Conservation (phyloP, 148 eudicot genomes). For the Rhododendron ferrugineum region DNA sequence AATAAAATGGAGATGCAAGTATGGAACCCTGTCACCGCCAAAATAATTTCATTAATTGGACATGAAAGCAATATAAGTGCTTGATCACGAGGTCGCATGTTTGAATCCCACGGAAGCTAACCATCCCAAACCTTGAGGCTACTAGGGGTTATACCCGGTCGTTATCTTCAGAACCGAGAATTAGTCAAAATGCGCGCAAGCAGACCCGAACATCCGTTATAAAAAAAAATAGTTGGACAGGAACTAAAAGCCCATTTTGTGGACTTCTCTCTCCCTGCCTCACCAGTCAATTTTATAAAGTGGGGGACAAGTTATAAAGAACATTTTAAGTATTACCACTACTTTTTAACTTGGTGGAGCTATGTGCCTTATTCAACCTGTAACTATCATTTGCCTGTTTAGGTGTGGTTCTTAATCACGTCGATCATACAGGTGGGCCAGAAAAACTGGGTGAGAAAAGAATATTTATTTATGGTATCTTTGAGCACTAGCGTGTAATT, state of each 20-base stretch:
- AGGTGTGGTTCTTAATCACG: neutral
- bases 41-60: too few relatives aligned
- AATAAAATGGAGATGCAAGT: too few relatives aligned
- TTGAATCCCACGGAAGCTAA: too few relatives aligned
- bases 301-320: neutral
- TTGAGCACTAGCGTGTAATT: neutral
- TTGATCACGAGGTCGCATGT: neutral
- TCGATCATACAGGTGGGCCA: neutral
- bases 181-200: too few relatives aligned
- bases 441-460: neutral
- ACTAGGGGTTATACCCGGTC: too few relatives aligned
- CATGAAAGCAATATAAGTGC: too few relatives aligned
- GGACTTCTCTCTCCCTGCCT: neutral
- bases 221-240: too few relatives aligned
- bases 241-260: neutral
- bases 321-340: neutral
- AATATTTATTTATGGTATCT: neutral
- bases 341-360: neutral
- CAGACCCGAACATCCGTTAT: too few relatives aligned
- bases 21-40: too few relatives aligned
- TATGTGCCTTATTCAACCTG: neutral
- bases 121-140: neutral
- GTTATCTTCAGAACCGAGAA: rapidly evolving
- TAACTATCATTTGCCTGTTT: neutral
- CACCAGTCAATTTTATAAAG: neutral